Base-by-base conservation (phyloP, 768 basidiomycete genomes). In the Tylopilus vinaceipallidus region DNA sequence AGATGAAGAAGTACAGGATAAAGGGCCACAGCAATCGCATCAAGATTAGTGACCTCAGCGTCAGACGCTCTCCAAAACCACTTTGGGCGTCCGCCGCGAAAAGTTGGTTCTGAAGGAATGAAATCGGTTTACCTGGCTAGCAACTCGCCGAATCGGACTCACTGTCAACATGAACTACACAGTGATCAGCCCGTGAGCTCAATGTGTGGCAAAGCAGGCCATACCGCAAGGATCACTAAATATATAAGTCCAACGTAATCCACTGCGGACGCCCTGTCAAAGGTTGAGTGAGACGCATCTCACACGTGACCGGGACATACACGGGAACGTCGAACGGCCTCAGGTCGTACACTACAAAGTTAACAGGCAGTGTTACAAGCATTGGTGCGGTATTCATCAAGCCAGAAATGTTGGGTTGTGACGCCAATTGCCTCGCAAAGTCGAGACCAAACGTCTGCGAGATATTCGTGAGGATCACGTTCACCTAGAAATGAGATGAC, bases 311-410 rank as follows among this genome's bases (percentile, higher is more conserved):
- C 11, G 67, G 17, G 17, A 52, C 79, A 14, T 67, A 84, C 81
- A 80, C 76, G 20, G 82, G 78, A 12, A 75, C 61, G 53, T 84
- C 74, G 49, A 85, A 86, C 0, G 85, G 82, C 16, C 72, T 65
- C 2, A 81, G 50, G 51, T 86, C 84, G 45, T 69, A 38, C 9
- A 81, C 40, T 1, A 64, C 73, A 54, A 76, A 85, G 29, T 60
- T 68, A 6, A 83, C 59, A 2, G 85, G 82, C 10, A 70, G 49
- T 2, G 73, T 63, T 26, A 86, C 61, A 4, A 79, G 73, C 45
- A 72, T 67, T 0, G 84, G 83, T 2, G 82, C 79, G 2, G 47
- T 69, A 27, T 60, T 52, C 22, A 83, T 64, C 22, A 86, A 54
- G 2, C 62, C 39, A 0, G 74, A 11, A 22, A 71, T 38, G 49